A percentile compares a stretch with the other conserved stretches of the same genome.
phyloP scores from a whole-genome alignment of 805 yeast species.

The Pichia kluyveri region DNA sequence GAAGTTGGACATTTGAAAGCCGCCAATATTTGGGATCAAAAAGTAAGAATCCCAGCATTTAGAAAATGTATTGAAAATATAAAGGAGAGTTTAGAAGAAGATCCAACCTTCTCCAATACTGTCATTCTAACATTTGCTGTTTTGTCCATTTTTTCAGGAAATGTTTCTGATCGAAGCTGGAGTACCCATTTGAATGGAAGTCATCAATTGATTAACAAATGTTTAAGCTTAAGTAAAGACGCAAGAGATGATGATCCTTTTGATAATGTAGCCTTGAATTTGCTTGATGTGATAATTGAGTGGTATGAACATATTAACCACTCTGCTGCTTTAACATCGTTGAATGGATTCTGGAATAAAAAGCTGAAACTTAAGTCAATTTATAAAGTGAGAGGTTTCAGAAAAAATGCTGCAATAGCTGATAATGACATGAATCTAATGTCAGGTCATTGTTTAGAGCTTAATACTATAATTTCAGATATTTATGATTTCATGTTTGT shows the following conservation, averaged over 20 bases:
- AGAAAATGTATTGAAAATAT: constrained; percentile 8
- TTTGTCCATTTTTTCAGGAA: constrained; percentile 8
- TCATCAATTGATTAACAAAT: constrained; percentile 4
- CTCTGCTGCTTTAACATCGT: constrained; percentile 3
- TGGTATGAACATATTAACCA: constrained; percentile 9
- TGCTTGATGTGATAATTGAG: constrained; percentile 2
- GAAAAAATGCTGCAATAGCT: not conserved
- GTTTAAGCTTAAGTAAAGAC: not conserved
- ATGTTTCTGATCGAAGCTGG: constrained; percentile 8
- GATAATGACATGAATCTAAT: constrained; percentile 3
- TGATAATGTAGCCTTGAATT: constrained; percentile 4
- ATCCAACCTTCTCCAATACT: constrained; percentile 1
- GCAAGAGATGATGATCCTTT: not conserved
- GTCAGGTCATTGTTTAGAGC: constrained; percentile 6
- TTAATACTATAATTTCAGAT: not conserved
- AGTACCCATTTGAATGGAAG: constrained; percentile 10
- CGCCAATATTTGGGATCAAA: constrained; percentile 7
- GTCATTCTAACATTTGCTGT: constrained; percentile 8
- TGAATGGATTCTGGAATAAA: constrained; percentile 3
- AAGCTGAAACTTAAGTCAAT: not conserved
- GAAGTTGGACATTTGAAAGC: not conserved
- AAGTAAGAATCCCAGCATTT: constrained; percentile 5
- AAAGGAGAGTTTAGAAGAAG: constrained; percentile 1
- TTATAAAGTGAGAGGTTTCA: too few relatives aligned
- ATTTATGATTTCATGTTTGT: not conserved